Evolutionary conservation across 352 stramenopile genomes (phyloP), one percentile per base, ranked within the genome.

Genomic region (Pythium aristosporum): DNA sequence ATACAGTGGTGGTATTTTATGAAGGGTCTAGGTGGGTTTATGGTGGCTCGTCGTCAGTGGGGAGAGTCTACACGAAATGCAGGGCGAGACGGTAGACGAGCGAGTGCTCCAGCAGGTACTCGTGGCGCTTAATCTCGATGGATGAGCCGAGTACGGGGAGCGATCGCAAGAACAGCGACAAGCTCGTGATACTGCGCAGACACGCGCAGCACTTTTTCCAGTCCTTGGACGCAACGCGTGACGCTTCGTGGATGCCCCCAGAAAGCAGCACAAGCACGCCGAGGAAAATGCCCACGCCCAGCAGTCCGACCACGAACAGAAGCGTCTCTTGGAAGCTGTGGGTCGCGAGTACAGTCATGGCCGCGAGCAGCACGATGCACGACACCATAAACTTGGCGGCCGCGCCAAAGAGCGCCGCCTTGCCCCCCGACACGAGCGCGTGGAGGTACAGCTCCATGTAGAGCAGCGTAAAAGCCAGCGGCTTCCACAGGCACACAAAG

Each of bases 361-460:
- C 60, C 0, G 66, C 55, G 0, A 74, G 81, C 51, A 92, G 80
- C 44, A 91, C 66, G 41, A 87, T 67, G 48, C 76, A 80, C 32
- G 77, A 88, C 37, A 85, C 62, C 67, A 88, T 79, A 48, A 91
- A 65, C 69, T 92, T 94, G 36, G 76, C 77, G 1, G 85, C 84
- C 9, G 79, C 83, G 42, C 73, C 75, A 34, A 91, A 84, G 21
- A 94, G 62, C 13, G 78, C 83, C 1, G 85, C 87, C 52, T 93
- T 90, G 54, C 82, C 73, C 11, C 82, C 85, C 0, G 75, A 80
- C 39, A 96, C 70, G 20, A 91, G 70, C 5, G 75, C 85, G 32
- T 89, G 83, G 18, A 89, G 9, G 61, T 88, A 92, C 3, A 96
- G 72, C 58, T 96, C 87, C 20, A 86, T 42, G 70, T 96, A 96